phyloP scores from a whole-genome alignment of 345 rosid species.

The Pugionium dolabratum region DNA sequence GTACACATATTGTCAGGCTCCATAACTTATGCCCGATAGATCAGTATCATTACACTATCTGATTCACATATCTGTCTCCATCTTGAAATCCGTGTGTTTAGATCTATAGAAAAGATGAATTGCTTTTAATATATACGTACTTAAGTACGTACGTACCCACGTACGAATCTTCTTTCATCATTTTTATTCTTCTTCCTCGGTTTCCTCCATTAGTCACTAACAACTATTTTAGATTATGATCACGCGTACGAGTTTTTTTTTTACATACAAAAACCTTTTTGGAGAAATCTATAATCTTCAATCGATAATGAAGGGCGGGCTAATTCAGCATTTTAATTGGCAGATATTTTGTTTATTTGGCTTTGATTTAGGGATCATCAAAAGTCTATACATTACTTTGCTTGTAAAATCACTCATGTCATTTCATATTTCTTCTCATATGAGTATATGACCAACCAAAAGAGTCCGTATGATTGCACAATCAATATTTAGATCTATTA shows the following conservation, averaged over 20 bases:
- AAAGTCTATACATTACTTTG: conserved; percentile 24
- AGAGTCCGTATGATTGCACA: conserved; percentile 25
- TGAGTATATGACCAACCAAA: conserved; percentile 27
- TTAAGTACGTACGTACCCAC: conserved; percentile 23
- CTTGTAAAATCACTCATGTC: conserved; percentile 35
- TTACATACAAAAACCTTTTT: neutral
- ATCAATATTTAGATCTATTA: neutral
- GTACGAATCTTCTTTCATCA: conserved; percentile 38
- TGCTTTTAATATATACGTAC: conserved; percentile 38
- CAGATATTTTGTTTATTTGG: conserved; percentile 6
- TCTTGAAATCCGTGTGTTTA: conserved; percentile 33
- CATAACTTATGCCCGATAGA: conserved; percentile 40
- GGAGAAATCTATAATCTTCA: neutral
- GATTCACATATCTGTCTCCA: conserved; percentile 35
- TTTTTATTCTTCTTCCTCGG: conserved; percentile 13
- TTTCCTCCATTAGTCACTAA: conserved; percentile 2
- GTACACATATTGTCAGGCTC: conserved; percentile 40
- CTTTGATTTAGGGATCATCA: conserved; percentile 19
- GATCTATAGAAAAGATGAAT: conserved; percentile 25
- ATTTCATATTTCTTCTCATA: conserved; percentile 12
- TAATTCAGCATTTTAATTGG: conserved; percentile 3
- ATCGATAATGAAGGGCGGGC: conserved; percentile 7
- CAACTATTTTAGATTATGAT: neutral
- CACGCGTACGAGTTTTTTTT: neutral
- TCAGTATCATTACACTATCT: conserved; percentile 28